Evolutionary conservation across 371 early-diverging fungal genomes (phyloP).

Genomic region (Apophysomyces sp.): DNA sequence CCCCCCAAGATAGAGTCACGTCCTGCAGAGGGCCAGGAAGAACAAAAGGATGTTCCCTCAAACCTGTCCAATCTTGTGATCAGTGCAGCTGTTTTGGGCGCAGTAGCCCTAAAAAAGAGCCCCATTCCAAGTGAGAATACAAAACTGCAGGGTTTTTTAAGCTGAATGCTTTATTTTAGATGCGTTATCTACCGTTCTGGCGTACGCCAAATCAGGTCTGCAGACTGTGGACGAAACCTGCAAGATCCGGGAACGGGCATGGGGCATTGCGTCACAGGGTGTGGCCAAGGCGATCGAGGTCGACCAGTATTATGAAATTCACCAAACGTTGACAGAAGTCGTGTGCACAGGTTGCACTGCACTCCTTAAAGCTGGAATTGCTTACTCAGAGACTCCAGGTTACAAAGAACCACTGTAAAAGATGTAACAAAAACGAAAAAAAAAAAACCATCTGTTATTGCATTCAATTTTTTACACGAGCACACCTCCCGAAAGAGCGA

Average conservation of each 20-base stretch:
- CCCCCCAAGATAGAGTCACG: slow-evolving; percentile 1
- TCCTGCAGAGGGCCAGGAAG: slow-evolving; percentile 4
- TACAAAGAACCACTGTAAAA: slow-evolving; percentile 6
- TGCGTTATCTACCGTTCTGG: slow-evolving; percentile 38
- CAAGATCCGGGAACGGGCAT: slow-evolving; percentile 54
- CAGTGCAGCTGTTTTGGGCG: slow-evolving; percentile 52
- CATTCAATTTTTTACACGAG: neutral
- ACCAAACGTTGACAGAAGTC: slow-evolving; percentile 49
- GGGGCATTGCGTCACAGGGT: slow-evolving; percentile 51
- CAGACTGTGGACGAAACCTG: slow-evolving; percentile 55
- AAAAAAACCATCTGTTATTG: neutral
- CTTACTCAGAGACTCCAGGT: slow-evolving; percentile 57
- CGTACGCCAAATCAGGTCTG: slow-evolving; percentile 42
- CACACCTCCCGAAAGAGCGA: neutral
- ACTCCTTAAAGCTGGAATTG: slow-evolving; percentile 53
- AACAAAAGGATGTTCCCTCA: slow-evolving; percentile 4
- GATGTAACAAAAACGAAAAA: neutral
- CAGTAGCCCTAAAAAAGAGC: slow-evolving; percentile 61
- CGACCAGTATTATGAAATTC: slow-evolving; percentile 61
- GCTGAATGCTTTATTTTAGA: slow-evolving; percentile 14
- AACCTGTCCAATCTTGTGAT: slow-evolving; percentile 46
- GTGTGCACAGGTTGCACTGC: slow-evolving; percentile 33
- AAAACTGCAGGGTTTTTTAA: neutral
- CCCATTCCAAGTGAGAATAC: slow-evolving; percentile 48
- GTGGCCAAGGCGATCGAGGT: slow-evolving; percentile 61